Conservation (phyloP, 192 early-diverging fungal species). For the Nowakowskiella sp. region DNA sequence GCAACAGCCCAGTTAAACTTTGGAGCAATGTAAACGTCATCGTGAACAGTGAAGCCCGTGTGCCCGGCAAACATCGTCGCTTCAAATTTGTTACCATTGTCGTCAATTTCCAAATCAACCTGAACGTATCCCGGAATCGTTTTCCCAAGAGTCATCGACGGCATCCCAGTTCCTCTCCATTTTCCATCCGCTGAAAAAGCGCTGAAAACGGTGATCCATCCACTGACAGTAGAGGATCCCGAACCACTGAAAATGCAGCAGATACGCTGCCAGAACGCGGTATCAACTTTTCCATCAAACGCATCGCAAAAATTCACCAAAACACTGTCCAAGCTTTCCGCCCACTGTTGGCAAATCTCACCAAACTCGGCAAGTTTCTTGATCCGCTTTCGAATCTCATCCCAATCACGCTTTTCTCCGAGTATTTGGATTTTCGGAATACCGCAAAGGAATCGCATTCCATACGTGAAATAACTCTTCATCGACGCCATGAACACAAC, state of each 20-base stretch:
- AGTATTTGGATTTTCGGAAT: constrained; percentile 5
- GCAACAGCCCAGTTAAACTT: constrained; percentile 9
- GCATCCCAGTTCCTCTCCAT: constrained; percentile 4
- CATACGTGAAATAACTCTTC: constrained; percentile 12
- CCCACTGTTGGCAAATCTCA: constrained; percentile 1
- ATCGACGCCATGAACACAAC: constrained; percentile 11
- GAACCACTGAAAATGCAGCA: constrained; percentile 6
- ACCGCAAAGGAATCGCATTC: constrained; percentile 2
- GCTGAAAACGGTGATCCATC: constrained; percentile 7
- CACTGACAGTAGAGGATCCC: constrained; percentile 6
- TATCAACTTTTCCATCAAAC: constrained; percentile 2
- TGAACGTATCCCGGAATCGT: constrained; percentile 7
- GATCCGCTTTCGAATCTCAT: constrained; percentile 3
- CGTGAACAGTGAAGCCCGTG: constrained; percentile 1
- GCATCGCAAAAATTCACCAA: constrained; percentile 1
- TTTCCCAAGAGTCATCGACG: neutral
- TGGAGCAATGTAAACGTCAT: neutral
- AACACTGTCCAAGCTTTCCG: neutral
- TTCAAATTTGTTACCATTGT: constrained; percentile 6
- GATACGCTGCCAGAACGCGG: constrained; percentile 11
- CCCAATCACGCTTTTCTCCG: constrained; percentile 8
- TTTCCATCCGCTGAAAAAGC: constrained; percentile 6
- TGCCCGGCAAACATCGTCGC: constrained; percentile 10
- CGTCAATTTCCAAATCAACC: neutral
- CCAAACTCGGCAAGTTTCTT: constrained; percentile 10